These are phyloP conservation scores for Delonix regia DNA, from an alignment of 306 rosid genomes.

Conservation along the genomic window DNA sequence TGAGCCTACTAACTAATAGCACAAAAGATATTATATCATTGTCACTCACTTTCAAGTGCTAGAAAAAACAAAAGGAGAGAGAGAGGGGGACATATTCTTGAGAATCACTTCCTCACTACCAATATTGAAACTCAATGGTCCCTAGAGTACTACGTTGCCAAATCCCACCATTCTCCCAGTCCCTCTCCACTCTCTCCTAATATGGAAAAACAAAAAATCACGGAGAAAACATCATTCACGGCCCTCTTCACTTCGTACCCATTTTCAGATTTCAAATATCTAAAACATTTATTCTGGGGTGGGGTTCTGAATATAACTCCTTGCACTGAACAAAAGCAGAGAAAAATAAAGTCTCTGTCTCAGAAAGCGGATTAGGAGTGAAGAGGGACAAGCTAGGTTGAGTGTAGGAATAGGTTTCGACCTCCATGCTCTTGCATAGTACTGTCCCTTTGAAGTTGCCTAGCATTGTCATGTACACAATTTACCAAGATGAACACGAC, in stretches of 20 bases:
- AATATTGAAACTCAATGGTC: constrained; percentile 31
- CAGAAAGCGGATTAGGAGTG: not conserved
- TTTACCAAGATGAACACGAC: not conserved
- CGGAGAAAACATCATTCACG: not conserved
- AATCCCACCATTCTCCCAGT: not conserved
- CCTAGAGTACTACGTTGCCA: constrained; percentile 8
- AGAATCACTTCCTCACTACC: constrained; percentile 37
- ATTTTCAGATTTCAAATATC: not conserved
- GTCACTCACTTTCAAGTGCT: constrained; percentile 39
- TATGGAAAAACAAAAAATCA: not conserved
- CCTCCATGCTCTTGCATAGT: too few species aligned
- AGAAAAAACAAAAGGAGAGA: constrained; percentile 46
- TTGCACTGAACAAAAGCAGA: not conserved
- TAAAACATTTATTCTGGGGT: not conserved
- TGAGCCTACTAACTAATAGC: constrained; percentile 15
- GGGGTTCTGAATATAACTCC: not conserved
- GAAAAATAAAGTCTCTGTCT: not conserved
- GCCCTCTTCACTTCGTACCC: not conserved
- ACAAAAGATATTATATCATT: constrained; percentile 40
- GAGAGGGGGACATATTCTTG: not conserved
- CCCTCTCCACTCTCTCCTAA: not conserved
- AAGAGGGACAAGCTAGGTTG: not conserved
- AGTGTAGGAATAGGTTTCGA: too few species aligned
- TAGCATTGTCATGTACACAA: not conserved
- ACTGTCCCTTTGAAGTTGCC: too few species aligned